Conservation (phyloP, 2,329 filamentous ascomycete species). For the Monosporascus sp. region DNA sequence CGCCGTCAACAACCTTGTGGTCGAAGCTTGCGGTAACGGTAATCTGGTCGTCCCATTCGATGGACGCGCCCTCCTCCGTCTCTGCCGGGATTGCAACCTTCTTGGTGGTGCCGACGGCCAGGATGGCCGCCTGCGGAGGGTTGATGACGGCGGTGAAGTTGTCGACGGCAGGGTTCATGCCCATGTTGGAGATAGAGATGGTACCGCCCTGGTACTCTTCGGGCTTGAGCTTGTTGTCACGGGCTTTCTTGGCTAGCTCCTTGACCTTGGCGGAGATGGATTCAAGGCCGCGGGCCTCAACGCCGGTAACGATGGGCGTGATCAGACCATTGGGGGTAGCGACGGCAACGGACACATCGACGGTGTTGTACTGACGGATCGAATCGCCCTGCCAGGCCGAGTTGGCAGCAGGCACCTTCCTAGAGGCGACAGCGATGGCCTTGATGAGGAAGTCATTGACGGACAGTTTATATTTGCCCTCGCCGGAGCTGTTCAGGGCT, state of each 20-base stretch:
- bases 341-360: conserved; percentile 94
- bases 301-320: conserved; percentile 92
- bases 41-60: conserved; percentile 98
- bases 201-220: conserved; percentile 99
- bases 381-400: conserved; percentile 87
- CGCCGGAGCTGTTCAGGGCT: conserved; percentile 81
- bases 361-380: conserved; percentile 89
- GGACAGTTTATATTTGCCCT: conserved; percentile 98
- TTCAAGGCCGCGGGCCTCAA: conserved; percentile 80
- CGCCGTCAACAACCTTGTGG: conserved; percentile 97
- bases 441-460: conserved; percentile 99
- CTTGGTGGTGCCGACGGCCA: conserved; percentile 89
- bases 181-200: conserved; percentile 99
- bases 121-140: conserved; percentile 92
- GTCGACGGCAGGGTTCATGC: conserved; percentile 96
- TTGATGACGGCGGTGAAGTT: conserved; percentile 99
- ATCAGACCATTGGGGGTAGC: conserved; percentile 91
- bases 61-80: conserved; percentile 72
- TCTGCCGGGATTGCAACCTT: conserved; percentile 90
- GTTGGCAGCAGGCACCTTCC: conserved; percentile 94
- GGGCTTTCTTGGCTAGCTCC: conserved; percentile 92
- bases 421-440: conserved; percentile 80
- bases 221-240: conserved; percentile 97
- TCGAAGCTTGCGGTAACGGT: conserved; percentile 93
- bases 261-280: conserved; percentile 87